Conservation (phyloP, 768 basidiomycete genomes). For the Boletus subparvulus region DNA sequence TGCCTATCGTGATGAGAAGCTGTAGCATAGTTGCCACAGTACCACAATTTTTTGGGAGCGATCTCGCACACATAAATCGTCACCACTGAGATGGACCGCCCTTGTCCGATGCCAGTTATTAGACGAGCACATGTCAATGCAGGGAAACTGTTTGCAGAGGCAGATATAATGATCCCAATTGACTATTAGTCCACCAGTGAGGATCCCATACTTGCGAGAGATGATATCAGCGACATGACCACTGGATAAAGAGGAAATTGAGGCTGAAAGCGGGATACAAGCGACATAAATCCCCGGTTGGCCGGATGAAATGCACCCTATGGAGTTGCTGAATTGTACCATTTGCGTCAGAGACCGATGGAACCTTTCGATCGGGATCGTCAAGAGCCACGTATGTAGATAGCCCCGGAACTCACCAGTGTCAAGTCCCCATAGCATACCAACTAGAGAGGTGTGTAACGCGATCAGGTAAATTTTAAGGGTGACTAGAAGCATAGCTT, state of each 20-base stretch:
- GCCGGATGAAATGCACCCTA: slow-evolving; percentile 37
- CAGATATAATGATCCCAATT: slow-evolving; percentile 41
- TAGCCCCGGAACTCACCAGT: slow-evolving; percentile 18
- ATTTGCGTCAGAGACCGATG: slow-evolving; percentile 48
- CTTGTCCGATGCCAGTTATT: slow-evolving; percentile 47
- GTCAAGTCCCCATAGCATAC: slow-evolving; percentile 34
- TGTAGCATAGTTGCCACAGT: slow-evolving; percentile 42
- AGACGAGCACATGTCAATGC: slow-evolving; percentile 45
- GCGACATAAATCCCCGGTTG: slow-evolving; percentile 46
- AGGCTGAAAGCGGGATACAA: slow-evolving; percentile 43
- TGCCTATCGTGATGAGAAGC: slow-evolving; percentile 43
- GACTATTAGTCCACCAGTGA: slow-evolving; percentile 44
- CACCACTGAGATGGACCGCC: slow-evolving; percentile 43
- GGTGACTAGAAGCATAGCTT: slow-evolving; percentile 14
- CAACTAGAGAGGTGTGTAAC: slow-evolving; percentile 25
- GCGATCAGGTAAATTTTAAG: slow-evolving; percentile 28
- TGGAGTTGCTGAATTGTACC: slow-evolving; percentile 41
- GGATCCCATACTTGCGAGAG: slow-evolving; percentile 46
- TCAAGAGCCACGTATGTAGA: neutral
- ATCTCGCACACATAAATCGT: slow-evolving; percentile 44
- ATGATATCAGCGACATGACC: slow-evolving; percentile 47
- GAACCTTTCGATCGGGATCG: slow-evolving; percentile 18
- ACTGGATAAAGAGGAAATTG: slow-evolving; percentile 38
- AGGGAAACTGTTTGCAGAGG: slow-evolving; percentile 35
- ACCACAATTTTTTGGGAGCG: slow-evolving; percentile 42